Evolutionary conservation across 257 asterid species (phyloP), one percentile per base, ranked within the genome.

Genomic region (Coffea eugenioides): DNA sequence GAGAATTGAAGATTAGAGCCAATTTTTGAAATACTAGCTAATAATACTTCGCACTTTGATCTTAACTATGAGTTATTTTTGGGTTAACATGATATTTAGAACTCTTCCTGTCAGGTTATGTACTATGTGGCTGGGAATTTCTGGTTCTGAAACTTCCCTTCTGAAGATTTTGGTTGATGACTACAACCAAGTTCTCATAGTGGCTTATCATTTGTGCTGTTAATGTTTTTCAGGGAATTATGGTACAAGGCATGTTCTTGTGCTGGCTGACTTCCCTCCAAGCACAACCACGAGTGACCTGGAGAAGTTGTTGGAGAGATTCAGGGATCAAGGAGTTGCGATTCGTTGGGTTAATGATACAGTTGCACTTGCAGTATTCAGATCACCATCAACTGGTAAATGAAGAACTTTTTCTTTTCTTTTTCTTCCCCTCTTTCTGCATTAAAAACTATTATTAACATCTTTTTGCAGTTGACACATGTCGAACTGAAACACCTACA

Each of bases 291-390:
- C 97, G 62, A 85, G 85, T 77, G 97, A 91, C 83, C 86, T 96
- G 23, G 98, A 96, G 93, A 92, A 85, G 86, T 23, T 88, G 86
- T 83, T 96, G 46, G 88, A 80, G 57, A 85, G 84, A 83, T 94
- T 89, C 89, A 96, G 92, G 85, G 95, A 91, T 76, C 86, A 12
- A 16, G 88, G 86, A 68, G 85, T 94, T 73, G 93, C 81, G 79
- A 92, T 96, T 82, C 95, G 97, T 57, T 96, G 99, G 99, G 90
- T 94, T 84, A 94, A 90, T 80, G 99, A 91, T 80, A 90, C 92
- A 12, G 85, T 84, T 54, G 90, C 99, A 64, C 95, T 96, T 83
- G 99, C 94, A 68, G 97, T 96, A 68, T 96, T 94, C 83, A 88
- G 86, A 81, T 89, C 97, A 68, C 97, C 99, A 80, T 79, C 95